Evolutionary conservation across 805 yeast species (phyloP).

Genomic region (Starmera quercuum): DNA sequence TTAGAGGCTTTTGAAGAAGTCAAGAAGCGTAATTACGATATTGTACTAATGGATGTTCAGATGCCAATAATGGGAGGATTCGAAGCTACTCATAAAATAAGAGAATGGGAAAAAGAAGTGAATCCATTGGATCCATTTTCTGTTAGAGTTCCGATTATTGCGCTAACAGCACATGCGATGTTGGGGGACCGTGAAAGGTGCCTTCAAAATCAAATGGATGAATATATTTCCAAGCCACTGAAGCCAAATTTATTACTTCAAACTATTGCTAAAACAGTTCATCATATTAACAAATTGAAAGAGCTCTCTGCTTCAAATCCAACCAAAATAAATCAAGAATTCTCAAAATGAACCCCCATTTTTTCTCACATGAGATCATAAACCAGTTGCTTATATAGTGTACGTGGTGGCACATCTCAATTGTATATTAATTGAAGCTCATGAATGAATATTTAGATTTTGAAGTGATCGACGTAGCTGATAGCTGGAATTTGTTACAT

Average conservation of each 20-base stretch:
- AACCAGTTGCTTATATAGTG: too few relatives aligned
- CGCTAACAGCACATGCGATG: constrained; percentile 92
- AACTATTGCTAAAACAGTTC: constrained; percentile 73
- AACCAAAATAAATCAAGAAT: not conserved
- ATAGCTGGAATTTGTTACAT: too few relatives aligned
- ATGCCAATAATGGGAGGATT: constrained; percentile 96
- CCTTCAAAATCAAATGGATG: constrained; percentile 87
- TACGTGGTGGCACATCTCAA: too few relatives aligned
- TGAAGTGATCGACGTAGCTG: too few relatives aligned
- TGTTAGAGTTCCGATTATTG: constrained; percentile 80
- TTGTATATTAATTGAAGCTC: too few relatives aligned
- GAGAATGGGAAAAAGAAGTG: constrained; percentile 81
- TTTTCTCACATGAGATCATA: too few relatives aligned
- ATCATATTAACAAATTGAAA: constrained; percentile 50
- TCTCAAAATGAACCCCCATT: not conserved
- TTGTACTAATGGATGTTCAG: constrained; percentile 86
- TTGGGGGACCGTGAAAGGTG: constrained; percentile 86
- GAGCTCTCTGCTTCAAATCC: constrained; percentile 31
- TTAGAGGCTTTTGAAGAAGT: constrained; percentile 75
- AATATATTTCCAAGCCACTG: constrained; percentile 79
- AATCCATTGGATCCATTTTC: constrained; percentile 64
- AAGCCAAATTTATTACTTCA: constrained; percentile 73
- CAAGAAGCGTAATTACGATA: constrained; percentile 61
- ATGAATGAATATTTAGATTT: too few relatives aligned
- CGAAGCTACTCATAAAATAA: constrained; percentile 78